phyloP scores from a whole-genome alignment of 768 basidiomycete species.

The Filobasidium floriforme region DNA sequence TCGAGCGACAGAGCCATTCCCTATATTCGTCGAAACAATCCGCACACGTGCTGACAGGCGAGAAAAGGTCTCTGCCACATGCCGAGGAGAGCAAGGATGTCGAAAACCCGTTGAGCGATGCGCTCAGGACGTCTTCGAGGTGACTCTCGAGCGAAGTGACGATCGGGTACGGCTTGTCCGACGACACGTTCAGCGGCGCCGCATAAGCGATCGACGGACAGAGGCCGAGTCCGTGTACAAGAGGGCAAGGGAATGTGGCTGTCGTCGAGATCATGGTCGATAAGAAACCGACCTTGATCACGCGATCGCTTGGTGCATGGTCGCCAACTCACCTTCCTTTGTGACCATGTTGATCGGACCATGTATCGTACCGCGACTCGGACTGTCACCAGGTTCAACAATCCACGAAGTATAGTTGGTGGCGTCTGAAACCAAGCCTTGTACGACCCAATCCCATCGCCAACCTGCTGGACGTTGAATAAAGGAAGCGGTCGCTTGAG shows the following conservation, averaged over 20 bases:
- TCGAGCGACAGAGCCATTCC: conserved; percentile 41
- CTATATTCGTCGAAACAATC: conserved; percentile 42
- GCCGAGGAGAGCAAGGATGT: conserved; percentile 37
- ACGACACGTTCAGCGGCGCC: conserved; percentile 27
- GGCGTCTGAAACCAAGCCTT: conserved; percentile 17
- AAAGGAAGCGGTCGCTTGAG: conserved; percentile 14
- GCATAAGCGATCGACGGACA: conserved; percentile 42
- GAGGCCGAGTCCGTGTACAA: conserved; percentile 31
- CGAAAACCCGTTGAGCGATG: conserved; percentile 37
- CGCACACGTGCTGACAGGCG: conserved; percentile 40
- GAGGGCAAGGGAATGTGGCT: conserved; percentile 40
- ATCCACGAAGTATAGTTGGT: conserved; percentile 43
- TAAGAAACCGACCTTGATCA: neutral
- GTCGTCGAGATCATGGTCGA: neutral
- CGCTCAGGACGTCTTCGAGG: conserved; percentile 25
- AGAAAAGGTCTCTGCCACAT: conserved; percentile 44
- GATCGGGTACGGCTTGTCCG: conserved; percentile 10
- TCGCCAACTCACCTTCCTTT: conserved; percentile 36
- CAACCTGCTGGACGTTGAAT: conserved; percentile 34
- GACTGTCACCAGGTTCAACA: conserved; percentile 23
- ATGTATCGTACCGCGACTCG: conserved; percentile 20
- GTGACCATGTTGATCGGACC: conserved; percentile 41
- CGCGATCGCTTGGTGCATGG: neutral
- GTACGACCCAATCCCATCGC: conserved; percentile 31
- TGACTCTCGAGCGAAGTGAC: conserved; percentile 28